Conservation (phyloP, 352 stramenopile genomes). For the Discostella stelligera region DNA sequence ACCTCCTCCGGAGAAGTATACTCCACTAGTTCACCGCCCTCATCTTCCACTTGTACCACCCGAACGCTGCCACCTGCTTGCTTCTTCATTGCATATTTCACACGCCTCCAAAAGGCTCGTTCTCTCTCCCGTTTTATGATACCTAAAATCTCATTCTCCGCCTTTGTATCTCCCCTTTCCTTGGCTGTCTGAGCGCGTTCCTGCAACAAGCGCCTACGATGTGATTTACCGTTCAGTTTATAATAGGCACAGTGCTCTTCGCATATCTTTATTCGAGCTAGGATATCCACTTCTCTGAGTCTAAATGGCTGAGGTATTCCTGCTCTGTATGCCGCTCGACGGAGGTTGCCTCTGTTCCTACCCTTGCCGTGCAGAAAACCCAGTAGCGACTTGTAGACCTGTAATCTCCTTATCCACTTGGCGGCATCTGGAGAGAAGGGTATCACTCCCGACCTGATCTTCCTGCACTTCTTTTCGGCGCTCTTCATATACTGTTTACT, state of each 20-base stretch:
- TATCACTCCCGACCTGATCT: conserved; percentile 20
- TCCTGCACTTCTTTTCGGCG: conserved; percentile 29
- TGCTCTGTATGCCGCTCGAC: not conserved
- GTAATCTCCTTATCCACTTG: conserved; percentile 5
- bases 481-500: conserved; percentile 14
- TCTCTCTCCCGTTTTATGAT: conserved; percentile 12
- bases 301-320: not conserved
- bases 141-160: not conserved
- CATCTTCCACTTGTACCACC: not conserved
- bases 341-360: not conserved
- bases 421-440: conserved; percentile 1
- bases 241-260: not conserved
- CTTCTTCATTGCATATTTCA: conserved; percentile 2
- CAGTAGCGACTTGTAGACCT: conserved; percentile 15
- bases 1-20: not conserved
- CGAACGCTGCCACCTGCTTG: not conserved
- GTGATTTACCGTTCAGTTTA: not conserved
- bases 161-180: not conserved
- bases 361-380: conserved; percentile 1
- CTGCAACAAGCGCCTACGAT: not conserved
- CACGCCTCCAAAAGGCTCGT: not conserved
- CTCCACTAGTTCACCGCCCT: not conserved
- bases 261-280: not conserved
- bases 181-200: not conserved
- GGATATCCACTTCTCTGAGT: not conserved